These are phyloP conservation scores for Coriolopsis trogii DNA, from an alignment of 1,284 basidiomycete species.

Conservation along the genomic window DNA sequence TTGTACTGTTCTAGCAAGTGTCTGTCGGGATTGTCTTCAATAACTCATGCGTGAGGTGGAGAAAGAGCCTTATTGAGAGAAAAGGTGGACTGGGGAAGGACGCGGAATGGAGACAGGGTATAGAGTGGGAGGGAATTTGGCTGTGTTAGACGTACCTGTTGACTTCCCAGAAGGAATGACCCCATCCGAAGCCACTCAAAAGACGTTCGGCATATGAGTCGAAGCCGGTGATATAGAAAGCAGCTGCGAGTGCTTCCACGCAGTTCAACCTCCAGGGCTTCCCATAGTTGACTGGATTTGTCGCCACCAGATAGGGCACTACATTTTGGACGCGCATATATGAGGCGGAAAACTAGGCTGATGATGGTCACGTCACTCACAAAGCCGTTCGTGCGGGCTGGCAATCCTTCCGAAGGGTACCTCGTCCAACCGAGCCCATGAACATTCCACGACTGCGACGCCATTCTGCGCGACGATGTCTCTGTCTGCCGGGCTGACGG, in stretches of 20 bases:
- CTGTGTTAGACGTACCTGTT: slow-evolving; percentile 80
- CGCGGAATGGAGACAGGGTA: no score
- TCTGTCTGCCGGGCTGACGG: slow-evolving; percentile 84
- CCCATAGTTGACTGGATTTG: slow-evolving; percentile 95
- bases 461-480: slow-evolving; percentile 80
- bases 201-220: slow-evolving; percentile 78
- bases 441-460: slow-evolving; percentile 95
- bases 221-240: slow-evolving; percentile 91
- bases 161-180: slow-evolving; percentile 81
- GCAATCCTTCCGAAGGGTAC: slow-evolving; percentile 94
- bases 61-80: no score
- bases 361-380: slow-evolving; percentile 50
- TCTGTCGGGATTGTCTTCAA: neutral
- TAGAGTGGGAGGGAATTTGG: no score
- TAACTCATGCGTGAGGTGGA: no score
- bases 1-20: slow-evolving; percentile 65
- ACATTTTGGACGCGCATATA: neutral
- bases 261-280: slow-evolving; percentile 92
- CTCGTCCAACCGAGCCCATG: slow-evolving; percentile 94
- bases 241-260: slow-evolving; percentile 91
- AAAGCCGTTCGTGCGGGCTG: slow-evolving; percentile 87
- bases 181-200: slow-evolving; percentile 86
- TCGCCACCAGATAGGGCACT: slow-evolving; percentile 93
- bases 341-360: neutral
- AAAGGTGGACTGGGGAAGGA: no score